phyloP scores from a whole-genome alignment of 2,329 filamentous ascomycete species.

The Lasiodiplodia sp. region DNA sequence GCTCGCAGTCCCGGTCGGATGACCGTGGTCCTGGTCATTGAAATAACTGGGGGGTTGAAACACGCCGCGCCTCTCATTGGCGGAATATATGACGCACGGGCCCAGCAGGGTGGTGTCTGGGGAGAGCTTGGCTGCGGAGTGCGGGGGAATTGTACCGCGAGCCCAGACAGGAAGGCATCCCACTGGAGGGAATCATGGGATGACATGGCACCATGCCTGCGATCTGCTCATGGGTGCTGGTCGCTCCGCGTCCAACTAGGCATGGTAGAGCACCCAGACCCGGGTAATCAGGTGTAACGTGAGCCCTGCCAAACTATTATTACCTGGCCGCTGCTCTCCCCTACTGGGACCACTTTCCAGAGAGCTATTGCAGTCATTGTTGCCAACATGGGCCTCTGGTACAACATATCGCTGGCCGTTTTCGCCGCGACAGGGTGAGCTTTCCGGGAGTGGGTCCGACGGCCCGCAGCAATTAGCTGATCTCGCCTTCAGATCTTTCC shows the following conservation, averaged over 20 bases:
- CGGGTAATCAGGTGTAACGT: conserved; percentile 21
- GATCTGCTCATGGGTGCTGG: conserved; percentile 27
- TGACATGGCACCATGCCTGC: conserved; percentile 24
- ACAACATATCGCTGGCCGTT: conserved; percentile 52
- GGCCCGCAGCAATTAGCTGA: background rate
- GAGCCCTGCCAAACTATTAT: conserved; percentile 3
- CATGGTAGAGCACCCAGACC: conserved; percentile 17
- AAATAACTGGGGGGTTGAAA: conserved; percentile 2
- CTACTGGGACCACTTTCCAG: background rate
- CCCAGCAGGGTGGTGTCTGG: conserved; percentile 6
- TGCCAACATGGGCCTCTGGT: conserved; percentile 49
- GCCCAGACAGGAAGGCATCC: background rate
- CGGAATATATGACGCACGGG: conserved; percentile 25
- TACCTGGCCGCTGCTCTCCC: conserved; percentile 2
- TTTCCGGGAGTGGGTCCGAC: background rate
- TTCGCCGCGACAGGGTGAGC: conserved; percentile 50
- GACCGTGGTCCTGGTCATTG: conserved; percentile 1
- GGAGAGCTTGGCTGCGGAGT: conserved; percentile 19
- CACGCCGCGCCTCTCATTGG: conserved; percentile 19
- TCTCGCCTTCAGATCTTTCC: conserved; percentile 44
- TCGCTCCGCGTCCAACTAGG: conserved; percentile 16
- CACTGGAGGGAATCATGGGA: conserved; percentile 26
- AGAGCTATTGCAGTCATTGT: background rate
- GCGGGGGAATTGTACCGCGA: conserved; percentile 25
- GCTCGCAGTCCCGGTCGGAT: background rate